These are phyloP conservation scores for Fusarium sterilihyphosum DNA, from an alignment of 2,329 filamentous ascomycete species.

Conservation along the genomic window DNA sequence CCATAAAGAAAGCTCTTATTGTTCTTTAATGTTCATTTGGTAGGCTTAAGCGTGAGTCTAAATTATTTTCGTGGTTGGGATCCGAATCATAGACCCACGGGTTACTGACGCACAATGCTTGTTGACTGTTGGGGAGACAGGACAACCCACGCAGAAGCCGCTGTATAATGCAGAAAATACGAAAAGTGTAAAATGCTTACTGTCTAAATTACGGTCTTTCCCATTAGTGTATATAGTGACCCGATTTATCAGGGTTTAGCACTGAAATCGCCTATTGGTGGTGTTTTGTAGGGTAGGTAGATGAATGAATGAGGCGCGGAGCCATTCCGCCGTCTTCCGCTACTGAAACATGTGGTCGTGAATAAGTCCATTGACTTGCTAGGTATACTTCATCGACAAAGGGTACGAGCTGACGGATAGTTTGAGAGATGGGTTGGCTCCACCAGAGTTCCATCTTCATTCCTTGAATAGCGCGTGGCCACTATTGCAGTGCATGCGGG, in stretches of 20 bases:
- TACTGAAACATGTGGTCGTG: background rate
- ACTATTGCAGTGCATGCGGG: background rate
- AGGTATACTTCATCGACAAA: background rate
- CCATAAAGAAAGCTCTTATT: too few species aligned
- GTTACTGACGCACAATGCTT: rapidly evolving
- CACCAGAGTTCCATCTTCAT: background rate
- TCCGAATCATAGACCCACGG: rapidly evolving
- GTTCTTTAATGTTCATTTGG: rapidly evolving
- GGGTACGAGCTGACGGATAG: background rate
- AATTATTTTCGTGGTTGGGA: rapidly evolving
- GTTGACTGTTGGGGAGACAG: rapidly evolving
- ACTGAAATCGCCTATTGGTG: background rate
- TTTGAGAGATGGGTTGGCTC: background rate
- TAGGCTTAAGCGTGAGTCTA: rapidly evolving
- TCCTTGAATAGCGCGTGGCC: background rate
- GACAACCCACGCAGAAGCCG: rapidly evolving
- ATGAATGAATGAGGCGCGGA: background rate
- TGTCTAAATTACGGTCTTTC: background rate
- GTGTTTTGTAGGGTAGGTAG: background rate
- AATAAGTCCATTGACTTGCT: background rate
- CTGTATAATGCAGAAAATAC: rapidly evolving
- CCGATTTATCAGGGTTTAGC: rapidly evolving
- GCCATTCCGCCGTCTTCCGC: background rate
- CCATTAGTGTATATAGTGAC: background rate
- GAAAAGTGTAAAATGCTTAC: background rate